A percentile compares a stretch with the other conserved stretches of the same genome.
These are phyloP conservation scores for Priceomyces medius DNA, from an alignment of 805 yeast genomes.

Conservation along the genomic window DNA sequence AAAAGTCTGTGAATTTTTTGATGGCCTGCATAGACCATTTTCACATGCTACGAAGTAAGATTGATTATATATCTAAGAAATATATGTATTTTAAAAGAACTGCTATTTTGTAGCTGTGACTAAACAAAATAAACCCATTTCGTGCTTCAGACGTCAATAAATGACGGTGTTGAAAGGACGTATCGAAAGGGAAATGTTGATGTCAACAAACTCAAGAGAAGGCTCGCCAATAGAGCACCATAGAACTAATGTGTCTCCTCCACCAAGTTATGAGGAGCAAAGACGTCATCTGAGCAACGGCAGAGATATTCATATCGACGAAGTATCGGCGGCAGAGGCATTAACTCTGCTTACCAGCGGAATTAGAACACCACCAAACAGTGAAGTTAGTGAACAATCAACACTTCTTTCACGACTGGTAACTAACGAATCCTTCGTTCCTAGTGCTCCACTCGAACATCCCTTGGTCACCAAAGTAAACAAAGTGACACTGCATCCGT, in stretches of 20 bases:
- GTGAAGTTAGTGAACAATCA: constrained; percentile 1
- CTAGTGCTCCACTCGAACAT: constrained; percentile 18
- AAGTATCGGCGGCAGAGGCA: constrained; percentile 42
- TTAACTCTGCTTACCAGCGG: constrained; percentile 34
- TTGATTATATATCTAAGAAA: neutral
- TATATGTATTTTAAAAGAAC: too few relatives aligned
- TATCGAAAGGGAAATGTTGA: neutral
- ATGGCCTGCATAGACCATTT: too few relatives aligned
- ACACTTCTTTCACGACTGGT: constrained; percentile 2
- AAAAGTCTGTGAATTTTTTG: too few relatives aligned
- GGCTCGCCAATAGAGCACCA: neutral
- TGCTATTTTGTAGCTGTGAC: too few relatives aligned
- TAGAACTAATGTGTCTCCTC: neutral
- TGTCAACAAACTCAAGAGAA: neutral
- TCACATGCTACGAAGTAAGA: neutral
- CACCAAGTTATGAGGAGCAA: too few relatives aligned
- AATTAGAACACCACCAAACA: constrained; percentile 19
- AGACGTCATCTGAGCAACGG: too few relatives aligned
- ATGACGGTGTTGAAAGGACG: too few relatives aligned
- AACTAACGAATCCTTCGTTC: neutral
- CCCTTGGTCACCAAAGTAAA: constrained; percentile 40
- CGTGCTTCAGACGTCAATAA: too few relatives aligned
- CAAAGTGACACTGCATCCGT: constrained; percentile 39
- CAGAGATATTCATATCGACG: constrained; percentile 11
- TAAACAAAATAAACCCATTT: too few relatives aligned